Evolutionary conservation across 164 flowering plant genomes (phyloP).

Genomic region (Annona squamosa): DNA sequence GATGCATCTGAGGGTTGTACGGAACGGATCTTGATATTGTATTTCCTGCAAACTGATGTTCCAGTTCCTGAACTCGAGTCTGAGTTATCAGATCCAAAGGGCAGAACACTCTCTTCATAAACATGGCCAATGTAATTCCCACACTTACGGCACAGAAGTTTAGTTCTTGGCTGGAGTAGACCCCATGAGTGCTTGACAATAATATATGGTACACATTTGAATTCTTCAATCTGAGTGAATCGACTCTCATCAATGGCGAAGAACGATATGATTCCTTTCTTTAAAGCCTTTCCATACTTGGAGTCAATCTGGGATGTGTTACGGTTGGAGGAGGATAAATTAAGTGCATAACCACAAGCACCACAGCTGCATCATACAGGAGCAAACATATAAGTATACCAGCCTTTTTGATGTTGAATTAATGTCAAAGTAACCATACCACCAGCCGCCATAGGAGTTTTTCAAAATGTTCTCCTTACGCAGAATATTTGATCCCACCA

Average conservation of each 20-base stretch:
- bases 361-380: slow-evolving; percentile 69
- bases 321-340: slow-evolving; percentile 69
- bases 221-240: slow-evolving; percentile 67
- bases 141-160: slow-evolving; percentile 84
- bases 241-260: slow-evolving; percentile 71
- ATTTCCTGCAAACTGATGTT: slow-evolving; percentile 30
- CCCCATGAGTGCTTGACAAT: slow-evolving; percentile 60
- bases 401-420: background rate
- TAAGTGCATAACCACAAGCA: slow-evolving; percentile 75
- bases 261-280: slow-evolving; percentile 74
- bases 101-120: slow-evolving; percentile 31
- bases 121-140: slow-evolving; percentile 70
- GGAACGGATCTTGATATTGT: slow-evolving; percentile 55
- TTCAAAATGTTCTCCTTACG: too few species aligned
- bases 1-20: slow-evolving; percentile 56
- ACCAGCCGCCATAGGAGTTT: too few species aligned
- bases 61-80: slow-evolving; percentile 34
- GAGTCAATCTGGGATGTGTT: slow-evolving; percentile 72
- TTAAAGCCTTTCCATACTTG: slow-evolving; percentile 78
- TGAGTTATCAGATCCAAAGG: slow-evolving; percentile 30
- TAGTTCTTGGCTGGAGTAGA: slow-evolving; percentile 53
- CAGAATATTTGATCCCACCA: too few species aligned
- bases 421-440: background rate
- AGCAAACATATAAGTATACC: background rate
- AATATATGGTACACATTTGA: slow-evolving; percentile 58